These are phyloP conservation scores for Diutina mesorugosa DNA, from an alignment of 1,139 yeast genomes.

Conservation along the genomic window DNA sequence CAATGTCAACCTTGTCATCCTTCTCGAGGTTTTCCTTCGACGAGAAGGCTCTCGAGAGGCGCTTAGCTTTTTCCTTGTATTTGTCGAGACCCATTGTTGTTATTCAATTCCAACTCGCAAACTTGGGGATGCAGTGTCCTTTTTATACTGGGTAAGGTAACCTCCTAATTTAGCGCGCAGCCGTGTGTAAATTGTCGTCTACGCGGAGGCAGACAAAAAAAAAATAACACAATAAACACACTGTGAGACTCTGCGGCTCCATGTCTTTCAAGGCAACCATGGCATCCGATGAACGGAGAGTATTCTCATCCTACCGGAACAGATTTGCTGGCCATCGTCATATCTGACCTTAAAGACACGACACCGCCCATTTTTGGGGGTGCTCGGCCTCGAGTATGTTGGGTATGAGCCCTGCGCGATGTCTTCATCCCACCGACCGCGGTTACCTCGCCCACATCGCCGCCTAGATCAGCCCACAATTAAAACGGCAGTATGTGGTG, in stretches of 20 bases:
- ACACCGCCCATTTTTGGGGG: background rate
- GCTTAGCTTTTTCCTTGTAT: constrained; percentile 2
- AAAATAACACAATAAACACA: background rate
- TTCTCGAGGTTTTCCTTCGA: background rate
- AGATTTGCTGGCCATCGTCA: background rate
- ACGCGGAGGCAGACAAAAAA: background rate
- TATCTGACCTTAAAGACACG: background rate
- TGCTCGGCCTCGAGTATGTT: background rate
- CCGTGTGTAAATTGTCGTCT: constrained; percentile 1
- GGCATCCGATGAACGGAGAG: background rate
- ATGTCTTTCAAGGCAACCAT: background rate
- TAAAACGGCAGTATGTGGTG: background rate
- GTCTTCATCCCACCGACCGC: background rate
- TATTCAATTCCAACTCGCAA: background rate
- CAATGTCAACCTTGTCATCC: constrained; percentile 4
- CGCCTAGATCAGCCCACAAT: background rate
- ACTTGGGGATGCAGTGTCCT: background rate
- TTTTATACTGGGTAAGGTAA: background rate
- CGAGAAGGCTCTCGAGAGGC: background rate
- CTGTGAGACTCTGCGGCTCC: background rate
- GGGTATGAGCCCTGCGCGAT: background rate
- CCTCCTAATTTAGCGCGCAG: background rate
- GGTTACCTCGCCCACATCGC: background rate
- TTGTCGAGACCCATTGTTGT: constrained; percentile 1
- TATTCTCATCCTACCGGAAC: too few species aligned